Percentiles rank a stretch among this genome's conserved stretches.
These are phyloP conservation scores for Pythium dissimile DNA, from an alignment of 352 stramenopile species.

Conservation along the genomic window DNA sequence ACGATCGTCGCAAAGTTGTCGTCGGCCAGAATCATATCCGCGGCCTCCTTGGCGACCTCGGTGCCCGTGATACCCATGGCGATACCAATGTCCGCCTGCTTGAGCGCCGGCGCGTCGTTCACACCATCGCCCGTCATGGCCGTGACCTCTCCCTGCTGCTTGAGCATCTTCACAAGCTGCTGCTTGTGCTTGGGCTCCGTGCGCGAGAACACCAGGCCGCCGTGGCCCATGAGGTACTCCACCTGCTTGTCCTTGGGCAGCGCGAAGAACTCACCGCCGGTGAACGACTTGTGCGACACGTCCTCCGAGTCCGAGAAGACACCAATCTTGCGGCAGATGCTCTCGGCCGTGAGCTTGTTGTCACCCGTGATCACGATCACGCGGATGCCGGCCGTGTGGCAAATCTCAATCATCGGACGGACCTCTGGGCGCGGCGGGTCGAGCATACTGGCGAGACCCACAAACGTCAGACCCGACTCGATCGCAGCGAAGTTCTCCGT, in stretches of 20 bases:
- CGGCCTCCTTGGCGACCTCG: conserved; percentile 97
- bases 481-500: conserved; percentile 92
- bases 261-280: conserved; percentile 95
- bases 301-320: conserved; percentile 90
- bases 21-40: conserved; percentile 98
- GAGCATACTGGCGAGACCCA: conserved; percentile 97
- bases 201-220: conserved; percentile 95
- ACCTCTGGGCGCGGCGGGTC: conserved; percentile 98
- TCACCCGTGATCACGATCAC: conserved; percentile 99
- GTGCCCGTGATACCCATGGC: conserved; percentile 99
- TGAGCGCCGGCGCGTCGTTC: conserved; percentile 98
- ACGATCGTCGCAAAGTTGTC: conserved; percentile 99
- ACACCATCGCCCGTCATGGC: conserved; percentile 99
- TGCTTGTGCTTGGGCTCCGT: conserved; percentile 99
- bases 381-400: conserved; percentile 94
- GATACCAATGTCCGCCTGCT: conserved; percentile 98
- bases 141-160: conserved; percentile 91
- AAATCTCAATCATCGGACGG: conserved; percentile 93
- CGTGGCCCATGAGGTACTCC: conserved; percentile 76
- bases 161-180: conserved; percentile 93
- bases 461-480: conserved; percentile 96
- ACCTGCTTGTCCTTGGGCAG: conserved; percentile 91
- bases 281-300: conserved; percentile 91
- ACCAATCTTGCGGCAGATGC: conserved; percentile 96
- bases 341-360: conserved; percentile 97